A percentile compares a stretch with the other conserved stretches of the same genome.
These are phyloP conservation scores for Kwoniella europaea DNA, from an alignment of 768 basidiomycete genomes.

Conservation along the genomic window DNA sequence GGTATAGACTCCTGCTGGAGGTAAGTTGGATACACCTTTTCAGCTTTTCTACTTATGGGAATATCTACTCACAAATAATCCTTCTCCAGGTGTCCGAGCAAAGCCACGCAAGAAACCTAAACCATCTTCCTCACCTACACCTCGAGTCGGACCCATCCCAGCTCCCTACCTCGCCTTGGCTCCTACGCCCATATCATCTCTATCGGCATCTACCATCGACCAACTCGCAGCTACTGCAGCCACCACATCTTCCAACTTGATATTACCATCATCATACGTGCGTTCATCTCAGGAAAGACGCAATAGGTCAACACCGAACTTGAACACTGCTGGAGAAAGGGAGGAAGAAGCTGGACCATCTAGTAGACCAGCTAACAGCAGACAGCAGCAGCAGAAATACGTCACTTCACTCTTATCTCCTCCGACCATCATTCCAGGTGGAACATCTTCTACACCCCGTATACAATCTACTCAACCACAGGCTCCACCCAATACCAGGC, in stretches of 20 bases:
- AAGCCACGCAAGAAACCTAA: slow-evolving; percentile 46
- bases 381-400: slow-evolving; percentile 28
- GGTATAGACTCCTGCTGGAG: slow-evolving; percentile 21
- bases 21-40: not conserved
- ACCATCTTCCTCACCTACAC: slow-evolving; percentile 17
- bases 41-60: too few relatives aligned
- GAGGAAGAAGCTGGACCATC: not conserved
- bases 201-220: slow-evolving; percentile 29
- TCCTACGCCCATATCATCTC: slow-evolving; percentile 44
- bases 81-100: slow-evolving; percentile 13
- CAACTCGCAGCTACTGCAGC: slow-evolving; percentile 18
- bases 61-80: not conserved
- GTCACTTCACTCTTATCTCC: slow-evolving; percentile 45
- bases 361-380: not conserved
- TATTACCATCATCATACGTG: slow-evolving; percentile 48
- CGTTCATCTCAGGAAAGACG: slow-evolving; percentile 14
- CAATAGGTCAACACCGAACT: slow-evolving; percentile 9
- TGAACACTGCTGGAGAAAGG: not conserved
- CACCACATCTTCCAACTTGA: slow-evolving; percentile 23
- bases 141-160: slow-evolving; percentile 35
- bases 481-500: slow-evolving; percentile 18
- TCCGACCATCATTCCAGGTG: slow-evolving; percentile 49
- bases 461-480: slow-evolving; percentile 22
- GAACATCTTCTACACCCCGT: slow-evolving; percentile 33
- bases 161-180: slow-evolving; percentile 50